A percentile compares a stretch with the other conserved stretches of the same genome.
Evolutionary conservation across 148 eudicot genomes (phyloP).

Genomic region (Silene latifolia): DNA sequence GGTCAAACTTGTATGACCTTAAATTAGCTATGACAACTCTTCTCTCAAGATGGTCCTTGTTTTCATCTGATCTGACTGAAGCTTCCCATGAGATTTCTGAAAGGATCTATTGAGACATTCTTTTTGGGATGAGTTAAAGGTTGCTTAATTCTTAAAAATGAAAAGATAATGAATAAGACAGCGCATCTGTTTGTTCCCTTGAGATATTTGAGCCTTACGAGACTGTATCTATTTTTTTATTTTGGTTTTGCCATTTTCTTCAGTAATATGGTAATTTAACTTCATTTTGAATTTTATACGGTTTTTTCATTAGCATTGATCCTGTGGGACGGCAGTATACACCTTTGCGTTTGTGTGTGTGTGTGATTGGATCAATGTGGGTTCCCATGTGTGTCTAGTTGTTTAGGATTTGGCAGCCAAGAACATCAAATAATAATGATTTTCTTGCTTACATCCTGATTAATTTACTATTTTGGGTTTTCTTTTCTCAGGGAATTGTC

Average conservation of each 20-base stretch:
- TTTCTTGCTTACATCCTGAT: neutral
- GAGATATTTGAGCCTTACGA: neutral
- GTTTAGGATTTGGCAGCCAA: neutral
- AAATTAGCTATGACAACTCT: neutral
- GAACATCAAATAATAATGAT: neutral
- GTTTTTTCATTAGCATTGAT: neutral
- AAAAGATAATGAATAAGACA: neutral
- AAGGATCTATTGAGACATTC: neutral
- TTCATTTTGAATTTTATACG: neutral
- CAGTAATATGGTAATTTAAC: neutral
- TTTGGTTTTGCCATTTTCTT: neutral
- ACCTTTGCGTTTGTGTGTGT: neutral
- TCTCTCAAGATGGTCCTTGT: neutral
- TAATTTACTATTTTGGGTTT: neutral
- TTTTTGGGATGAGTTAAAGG: neutral
- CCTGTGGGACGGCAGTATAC: neutral
- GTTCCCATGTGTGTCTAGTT: neutral
- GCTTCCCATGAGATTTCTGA: neutral
- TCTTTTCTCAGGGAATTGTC: constrained; percentile 53
- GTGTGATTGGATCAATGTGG: neutral
- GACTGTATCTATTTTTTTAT: neutral
- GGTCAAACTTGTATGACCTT: neutral
- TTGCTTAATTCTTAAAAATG: neutral
- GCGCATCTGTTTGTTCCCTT: neutral
- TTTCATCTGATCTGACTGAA: neutral